Evolutionary conservation across 805 yeast genomes (phyloP), one percentile per base, ranked within the genome.

Genomic region (Jamesozyma jinghongensis): DNA sequence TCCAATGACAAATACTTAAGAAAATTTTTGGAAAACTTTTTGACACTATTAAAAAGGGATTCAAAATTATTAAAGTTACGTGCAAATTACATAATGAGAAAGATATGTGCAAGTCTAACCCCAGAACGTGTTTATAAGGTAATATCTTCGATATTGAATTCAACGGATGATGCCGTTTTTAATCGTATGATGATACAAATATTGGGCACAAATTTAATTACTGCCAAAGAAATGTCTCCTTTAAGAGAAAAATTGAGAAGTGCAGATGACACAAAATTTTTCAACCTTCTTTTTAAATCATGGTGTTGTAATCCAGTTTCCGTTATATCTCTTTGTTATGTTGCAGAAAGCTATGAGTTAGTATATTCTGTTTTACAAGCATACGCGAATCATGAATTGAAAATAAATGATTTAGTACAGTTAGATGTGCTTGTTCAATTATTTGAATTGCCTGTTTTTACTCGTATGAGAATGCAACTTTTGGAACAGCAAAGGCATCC

Each of bases 251-350:
- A 82, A 51, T 65, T 90, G 38, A 70, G 79, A 59, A 71, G 62
- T 57, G 62, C 79, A n/a, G 85, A 81, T 39, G 92, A 85, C 42
- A 76, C 80, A 68, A 61, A 69, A 18, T 68, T 88, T 32, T 92
- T 92, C 57, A 72, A 82, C 20, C 67, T 80, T 0, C 66, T 92
- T 41, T 92, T 90, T 63, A 79, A 77, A 53, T 79, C 94, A 43
- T 92, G 98, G 98, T 79, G 94, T 49, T 81, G 81, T 45, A 90
- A 86, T 56, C 79, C 95, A 0, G 87, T 94, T 1, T 88, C 97
- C 4, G 84, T 88, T 0, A 66, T 92, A 32, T 79, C 95, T 2
- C 69, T 92, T 17, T 87, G 97, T 52, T 67, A 92, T 30, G 66
- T 90, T 12, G 83, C 97, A 0, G 88, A 88, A 41, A 84, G 85